Base-by-base conservation (phyloP, 371 early-diverging fungal species). In the Mucor indicus region DNA sequence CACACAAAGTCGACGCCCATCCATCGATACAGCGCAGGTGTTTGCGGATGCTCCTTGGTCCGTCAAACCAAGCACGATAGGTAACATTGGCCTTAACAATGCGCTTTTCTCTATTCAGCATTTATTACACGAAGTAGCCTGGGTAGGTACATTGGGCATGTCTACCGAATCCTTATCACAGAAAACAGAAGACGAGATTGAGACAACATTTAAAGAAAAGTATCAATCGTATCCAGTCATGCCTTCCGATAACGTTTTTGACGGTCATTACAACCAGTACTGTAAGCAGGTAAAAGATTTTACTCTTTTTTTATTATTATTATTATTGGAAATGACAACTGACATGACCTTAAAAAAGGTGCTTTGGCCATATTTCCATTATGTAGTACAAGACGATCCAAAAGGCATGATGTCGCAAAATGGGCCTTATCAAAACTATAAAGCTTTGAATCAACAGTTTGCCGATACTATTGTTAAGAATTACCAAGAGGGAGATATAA, bases 291-390 rank as follows among this genome's bases (percentile, higher is more conserved):
- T 73, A 57, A 54, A 38, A 11, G 8, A 49, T 44, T 23, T 2
- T 17, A 40, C n/a, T 31, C 52, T 17, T 67, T 66, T 75, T 47
- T 20, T 53, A 52, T 24, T 31, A 17, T 37, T 24, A 8, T 21
- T 39, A 6, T 27, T 3, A 43, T 8, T 15, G 20, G 33, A 56
- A 21, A 27, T 42, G 33, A 16, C 10, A 17, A 35, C 25, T 17
- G 32, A n/a, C 21, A 19, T 41, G 27, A 9, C 22, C 6, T 36
- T 10, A 13, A 9, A 50, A 19, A 38, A 80, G 81, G 77, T 85
- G 12, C 70, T 99, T 13, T 99, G 99, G 99, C 99, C 99, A 12
- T 76, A 96, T 50, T 84, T 98, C 38, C 99, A 98, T 69, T 96
- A 96, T 67, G 85, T 95, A 45, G 69, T 91, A 24, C 92, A 93